Percentiles rank a stretch among this genome's conserved stretches.
phyloP scores from a whole-genome alignment of 2,329 filamentous ascomycete species.

The Penicillium hesseltinei region DNA sequence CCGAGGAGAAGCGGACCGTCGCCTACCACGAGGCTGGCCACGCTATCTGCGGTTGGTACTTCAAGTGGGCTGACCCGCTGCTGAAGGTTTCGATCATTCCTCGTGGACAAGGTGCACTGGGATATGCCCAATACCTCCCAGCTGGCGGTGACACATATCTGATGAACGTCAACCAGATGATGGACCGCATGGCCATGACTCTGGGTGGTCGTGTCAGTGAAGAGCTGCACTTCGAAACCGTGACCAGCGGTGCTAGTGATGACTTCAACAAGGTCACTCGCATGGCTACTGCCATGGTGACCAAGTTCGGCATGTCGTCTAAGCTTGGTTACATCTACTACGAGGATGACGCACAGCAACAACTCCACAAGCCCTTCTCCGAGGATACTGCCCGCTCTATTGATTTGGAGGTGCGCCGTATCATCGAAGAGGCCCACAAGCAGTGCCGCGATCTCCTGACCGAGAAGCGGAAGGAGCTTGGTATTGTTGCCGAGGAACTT shows the following conservation, averaged over 20 bases:
- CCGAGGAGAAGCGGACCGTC: constrained; percentile 91
- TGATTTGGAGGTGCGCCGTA: constrained; percentile 84
- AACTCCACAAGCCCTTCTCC: constrained; percentile 90
- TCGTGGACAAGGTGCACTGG: constrained; percentile 86
- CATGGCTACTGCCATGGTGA: constrained; percentile 97
- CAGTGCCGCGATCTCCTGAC: constrained; percentile 80
- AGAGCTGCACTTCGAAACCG: constrained; percentile 93
- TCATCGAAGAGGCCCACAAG: constrained; percentile 88
- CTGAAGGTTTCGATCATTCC: constrained; percentile 99
- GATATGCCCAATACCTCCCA: constrained; percentile 97
- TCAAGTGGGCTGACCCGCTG: constrained; percentile 92
- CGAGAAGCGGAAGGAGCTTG: constrained; percentile 84
- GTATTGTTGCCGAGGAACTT: constrained; percentile 87
- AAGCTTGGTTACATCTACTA: constrained; percentile 93
- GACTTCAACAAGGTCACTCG: constrained; percentile 98
- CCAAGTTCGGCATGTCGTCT: constrained; percentile 97
- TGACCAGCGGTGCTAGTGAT: constrained; percentile 90
- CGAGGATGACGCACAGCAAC: constrained; percentile 70
- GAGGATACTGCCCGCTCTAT: constrained; percentile 92
- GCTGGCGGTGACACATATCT: constrained; percentile 80
- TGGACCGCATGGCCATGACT: constrained; percentile 99
- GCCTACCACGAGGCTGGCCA: constrained; percentile 98
- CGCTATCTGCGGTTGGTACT: constrained; percentile 97
- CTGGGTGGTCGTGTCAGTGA: constrained; percentile 92
- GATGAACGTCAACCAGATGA: constrained; percentile 92